Percentiles rank a stretch among this genome's conserved stretches.
phyloP scores from a whole-genome alignment of 2,329 filamentous ascomycete genomes.

The Claviceps sorghi region DNA sequence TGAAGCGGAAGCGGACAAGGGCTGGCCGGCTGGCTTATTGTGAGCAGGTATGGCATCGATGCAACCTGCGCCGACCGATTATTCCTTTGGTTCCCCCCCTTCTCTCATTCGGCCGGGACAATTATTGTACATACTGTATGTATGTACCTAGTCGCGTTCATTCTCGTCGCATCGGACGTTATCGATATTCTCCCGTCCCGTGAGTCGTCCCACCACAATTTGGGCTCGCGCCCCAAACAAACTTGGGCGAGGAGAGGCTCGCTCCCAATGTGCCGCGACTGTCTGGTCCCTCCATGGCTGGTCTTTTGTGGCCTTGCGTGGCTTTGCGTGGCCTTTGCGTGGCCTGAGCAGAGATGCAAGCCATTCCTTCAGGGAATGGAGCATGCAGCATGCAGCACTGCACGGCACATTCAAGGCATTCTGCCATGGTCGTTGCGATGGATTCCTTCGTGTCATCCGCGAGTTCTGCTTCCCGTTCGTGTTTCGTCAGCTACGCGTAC shows the following conservation, averaged over 20 bases:
- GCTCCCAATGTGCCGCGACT: no score
- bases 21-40: background rate
- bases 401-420: background rate
- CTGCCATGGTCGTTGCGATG: background rate
- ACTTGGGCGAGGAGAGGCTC: background rate
- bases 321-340: background rate
- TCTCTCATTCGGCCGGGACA: background rate
- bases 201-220: background rate
- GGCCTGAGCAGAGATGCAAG: background rate
- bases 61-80: background rate
- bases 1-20: background rate
- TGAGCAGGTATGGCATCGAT: background rate
- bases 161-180: no score
- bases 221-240: background rate
- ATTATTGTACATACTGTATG: background rate
- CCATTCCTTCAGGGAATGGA: background rate
- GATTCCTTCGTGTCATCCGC: constrained; percentile 1
- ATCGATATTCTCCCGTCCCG: background rate
- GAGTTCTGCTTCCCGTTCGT: constrained; percentile 2
- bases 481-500: background rate
- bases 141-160: no score
- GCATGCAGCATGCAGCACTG: background rate
- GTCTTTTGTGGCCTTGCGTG: background rate
- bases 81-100: no score
- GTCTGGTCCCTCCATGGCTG: background rate